Conservation (phyloP, 164 flowering plant species). For the Chloranthus sessilifolius region DNA sequence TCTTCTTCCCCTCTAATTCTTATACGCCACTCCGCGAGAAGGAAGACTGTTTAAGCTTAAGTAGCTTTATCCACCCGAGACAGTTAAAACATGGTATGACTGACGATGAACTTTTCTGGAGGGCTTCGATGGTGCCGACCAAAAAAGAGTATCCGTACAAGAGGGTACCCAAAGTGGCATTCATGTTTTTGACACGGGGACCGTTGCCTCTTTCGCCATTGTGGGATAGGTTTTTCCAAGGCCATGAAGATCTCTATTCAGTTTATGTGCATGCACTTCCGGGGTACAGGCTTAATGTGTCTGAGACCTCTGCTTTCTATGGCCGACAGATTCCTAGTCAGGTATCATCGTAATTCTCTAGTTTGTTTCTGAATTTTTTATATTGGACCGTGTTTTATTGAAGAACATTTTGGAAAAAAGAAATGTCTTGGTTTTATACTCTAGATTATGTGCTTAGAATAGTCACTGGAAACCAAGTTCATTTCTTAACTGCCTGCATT, state of each 20-base stretch:
- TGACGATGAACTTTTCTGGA: slow-evolving; percentile 33
- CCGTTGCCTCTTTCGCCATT: slow-evolving; percentile 39
- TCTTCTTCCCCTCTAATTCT: slow-evolving; percentile 15
- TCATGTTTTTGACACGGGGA: slow-evolving; percentile 32
- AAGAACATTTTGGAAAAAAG: background rate
- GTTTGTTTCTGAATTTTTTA: too few relatives aligned
- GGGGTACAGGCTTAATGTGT: slow-evolving; percentile 26
- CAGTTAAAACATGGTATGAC: slow-evolving; percentile 22
- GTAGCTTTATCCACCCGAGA: slow-evolving; percentile 16
- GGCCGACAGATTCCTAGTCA: slow-evolving; percentile 48
- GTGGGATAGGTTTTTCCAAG: slow-evolving; percentile 43
- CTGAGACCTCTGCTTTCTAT: slow-evolving; percentile 34
- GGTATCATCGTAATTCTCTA: slow-evolving; percentile 20
- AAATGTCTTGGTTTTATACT: slow-evolving; percentile 1
- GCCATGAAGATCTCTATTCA: slow-evolving; percentile 35
- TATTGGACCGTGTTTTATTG: background rate
- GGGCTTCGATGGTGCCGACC: slow-evolving; percentile 33
- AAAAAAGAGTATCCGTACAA: slow-evolving; percentile 24
- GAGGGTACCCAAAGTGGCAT: slow-evolving; percentile 33
- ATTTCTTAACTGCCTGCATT: too few relatives aligned
- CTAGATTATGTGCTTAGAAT: too few relatives aligned
- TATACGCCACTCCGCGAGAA: slow-evolving; percentile 1
- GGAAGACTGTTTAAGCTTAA: slow-evolving; percentile 17
- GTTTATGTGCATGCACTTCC: slow-evolving; percentile 43
- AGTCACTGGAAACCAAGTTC: too few relatives aligned